A percentile compares a stretch with the other conserved stretches of the same genome.
Conservation (phyloP, 1,284 basidiomycete genomes). For the Boletellus deceptivus region DNA sequence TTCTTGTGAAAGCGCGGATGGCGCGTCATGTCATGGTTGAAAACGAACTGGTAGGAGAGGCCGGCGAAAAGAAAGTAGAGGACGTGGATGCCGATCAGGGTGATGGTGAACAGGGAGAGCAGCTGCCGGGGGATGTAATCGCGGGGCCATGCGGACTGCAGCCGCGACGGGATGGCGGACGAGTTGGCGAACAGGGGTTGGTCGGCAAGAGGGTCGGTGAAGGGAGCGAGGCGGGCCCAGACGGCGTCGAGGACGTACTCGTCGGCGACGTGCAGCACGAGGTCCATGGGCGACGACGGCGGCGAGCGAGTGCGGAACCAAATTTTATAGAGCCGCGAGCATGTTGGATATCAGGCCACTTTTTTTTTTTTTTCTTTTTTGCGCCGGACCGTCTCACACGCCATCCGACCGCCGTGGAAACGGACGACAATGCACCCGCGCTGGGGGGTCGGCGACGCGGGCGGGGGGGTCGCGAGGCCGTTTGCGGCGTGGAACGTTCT, state of each 20-base stretch:
- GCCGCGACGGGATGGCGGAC: conserved; percentile 15
- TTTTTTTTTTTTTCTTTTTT: conserved; percentile 28
- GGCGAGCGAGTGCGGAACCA: neutral
- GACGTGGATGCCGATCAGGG: conserved; percentile 76
- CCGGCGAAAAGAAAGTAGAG: conserved; percentile 88
- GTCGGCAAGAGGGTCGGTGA: conserved; percentile 35
- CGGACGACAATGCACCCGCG: too few species aligned
- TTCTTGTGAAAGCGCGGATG: conserved; percentile 93
- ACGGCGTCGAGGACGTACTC: conserved; percentile 74
- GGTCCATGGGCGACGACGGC: conserved; percentile 62
- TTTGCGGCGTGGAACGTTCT: conserved; percentile 16
- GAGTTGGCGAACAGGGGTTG: conserved; percentile 32
- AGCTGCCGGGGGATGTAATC: conserved; percentile 80
- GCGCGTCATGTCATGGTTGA: conserved; percentile 95
- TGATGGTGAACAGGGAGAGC: conserved; percentile 73
- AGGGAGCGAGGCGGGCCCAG: conserved; percentile 75
- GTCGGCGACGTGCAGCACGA: conserved; percentile 74
- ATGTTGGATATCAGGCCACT: conserved; percentile 30
- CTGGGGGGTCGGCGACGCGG: too few species aligned
- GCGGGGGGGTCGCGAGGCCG: too few species aligned
- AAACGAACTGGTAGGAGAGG: conserved; percentile 83
- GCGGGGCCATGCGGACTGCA: conserved; percentile 70
- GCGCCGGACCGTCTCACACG: too few species aligned
- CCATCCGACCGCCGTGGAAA: too few species aligned
- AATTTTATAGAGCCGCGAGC: conserved; percentile 23